A percentile compares a stretch with the other conserved stretches of the same genome.
Conservation (phyloP, 1,139 yeast species). For the Candida tropicalis region DNA sequence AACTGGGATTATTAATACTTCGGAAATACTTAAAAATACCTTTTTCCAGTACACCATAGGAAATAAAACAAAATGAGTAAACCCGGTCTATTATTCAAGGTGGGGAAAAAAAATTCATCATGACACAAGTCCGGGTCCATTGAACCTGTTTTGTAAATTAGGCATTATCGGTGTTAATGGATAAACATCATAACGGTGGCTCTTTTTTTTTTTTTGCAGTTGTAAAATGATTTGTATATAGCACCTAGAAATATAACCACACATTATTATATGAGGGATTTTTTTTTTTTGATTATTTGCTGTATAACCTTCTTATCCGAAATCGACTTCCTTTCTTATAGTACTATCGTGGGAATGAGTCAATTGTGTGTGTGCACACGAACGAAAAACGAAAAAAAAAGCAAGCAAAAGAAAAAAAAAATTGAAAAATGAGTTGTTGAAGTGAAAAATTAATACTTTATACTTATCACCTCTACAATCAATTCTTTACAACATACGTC, state of each 20-base stretch:
- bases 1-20: neutral
- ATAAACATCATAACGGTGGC: no score
- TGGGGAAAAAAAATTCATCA: neutral
- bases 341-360: neutral
- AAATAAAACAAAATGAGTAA: neutral
- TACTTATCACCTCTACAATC: neutral
- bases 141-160: no score
- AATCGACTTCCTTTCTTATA: neutral
- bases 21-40: conserved; percentile 1
- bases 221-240: no score
- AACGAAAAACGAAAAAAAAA: neutral
- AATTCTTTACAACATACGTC: neutral
- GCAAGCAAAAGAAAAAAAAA: neutral
- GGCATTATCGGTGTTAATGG: neutral
- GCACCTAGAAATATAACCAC: no score
- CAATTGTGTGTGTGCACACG: neutral
- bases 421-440: no score
- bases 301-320: neutral
- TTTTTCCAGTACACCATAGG: no score
- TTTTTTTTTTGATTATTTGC: neutral
- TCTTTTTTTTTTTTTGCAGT: no score
- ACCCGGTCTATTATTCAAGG: neutral
- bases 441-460: conserved; percentile 1
- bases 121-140: neutral
- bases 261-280: conserved; percentile 1